Percentiles rank a stretch among this genome's conserved stretches.
These are phyloP conservation scores for Penicillium diatomitis DNA, from an alignment of 495 filamentous ascomycete genomes.

Conservation along the genomic window DNA sequence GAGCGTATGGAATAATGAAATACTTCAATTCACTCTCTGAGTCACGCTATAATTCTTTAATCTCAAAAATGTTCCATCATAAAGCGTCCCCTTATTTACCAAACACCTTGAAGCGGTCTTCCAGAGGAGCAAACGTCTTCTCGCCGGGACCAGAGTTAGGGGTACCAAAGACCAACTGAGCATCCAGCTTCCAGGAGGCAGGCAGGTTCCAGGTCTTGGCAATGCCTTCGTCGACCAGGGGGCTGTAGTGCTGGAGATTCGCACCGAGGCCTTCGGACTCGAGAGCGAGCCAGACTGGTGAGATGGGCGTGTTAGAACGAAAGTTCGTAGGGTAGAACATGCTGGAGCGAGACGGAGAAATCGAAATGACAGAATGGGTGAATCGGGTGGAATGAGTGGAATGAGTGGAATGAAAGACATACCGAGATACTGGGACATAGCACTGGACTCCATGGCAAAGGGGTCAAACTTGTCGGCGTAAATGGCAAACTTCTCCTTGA, in stretches of 20 bases:
- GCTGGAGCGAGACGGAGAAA: too few relatives aligned
- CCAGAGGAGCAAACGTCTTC: slow-evolving; percentile 31
- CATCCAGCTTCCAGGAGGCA: slow-evolving; percentile 36
- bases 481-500: slow-evolving; percentile 36
- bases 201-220: slow-evolving; percentile 35
- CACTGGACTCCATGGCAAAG: slow-evolving; percentile 41
- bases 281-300: slow-evolving; percentile 41
- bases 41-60: too few relatives aligned
- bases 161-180: slow-evolving; percentile 44
- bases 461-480: slow-evolving; percentile 42
- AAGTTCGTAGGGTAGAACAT: too few relatives aligned
- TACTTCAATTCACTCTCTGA: too few relatives aligned
- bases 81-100: slow-evolving; percentile 18
- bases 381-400: neutral
- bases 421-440: slow-evolving; percentile 44
- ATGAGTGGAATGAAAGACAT: slow-evolving; percentile 2
- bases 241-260: slow-evolving; percentile 49
- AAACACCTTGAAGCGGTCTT: slow-evolving; percentile 36
- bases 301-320: too few relatives aligned
- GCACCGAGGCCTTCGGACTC: slow-evolving; percentile 40
- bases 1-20: too few relatives aligned
- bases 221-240: slow-evolving; percentile 37
- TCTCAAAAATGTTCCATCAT: too few relatives aligned
- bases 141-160: slow-evolving; percentile 25
- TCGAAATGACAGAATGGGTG: too few relatives aligned